Percentiles rank a stretch among this genome's conserved stretches.
These are phyloP conservation scores for Trichaptum fuscoviolaceum DNA, from an alignment of 768 basidiomycete species.

Conservation along the genomic window DNA sequence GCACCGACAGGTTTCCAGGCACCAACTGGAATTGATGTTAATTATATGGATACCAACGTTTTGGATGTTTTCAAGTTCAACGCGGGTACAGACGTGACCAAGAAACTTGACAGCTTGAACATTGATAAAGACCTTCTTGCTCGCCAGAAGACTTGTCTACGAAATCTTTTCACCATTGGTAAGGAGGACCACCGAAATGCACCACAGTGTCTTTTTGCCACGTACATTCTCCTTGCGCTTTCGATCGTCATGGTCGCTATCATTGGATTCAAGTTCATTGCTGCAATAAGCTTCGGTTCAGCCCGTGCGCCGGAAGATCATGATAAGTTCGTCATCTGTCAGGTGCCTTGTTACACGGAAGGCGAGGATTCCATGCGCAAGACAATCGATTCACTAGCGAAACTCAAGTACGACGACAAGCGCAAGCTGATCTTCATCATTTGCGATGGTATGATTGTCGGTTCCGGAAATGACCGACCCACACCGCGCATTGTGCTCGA, in stretches of 20 bases:
- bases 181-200: constrained; percentile 91
- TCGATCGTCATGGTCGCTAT: constrained; percentile 91
- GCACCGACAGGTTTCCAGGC: constrained; percentile 44
- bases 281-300: constrained; percentile 78
- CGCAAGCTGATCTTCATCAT: constrained; percentile 90
- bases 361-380: constrained; percentile 78
- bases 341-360: constrained; percentile 98
- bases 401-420: constrained; percentile 97
- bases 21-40: constrained; percentile 33
- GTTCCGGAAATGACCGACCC: constrained; percentile 92
- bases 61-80: constrained; percentile 71
- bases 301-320: constrained; percentile 86
- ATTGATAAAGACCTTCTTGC: constrained; percentile 57
- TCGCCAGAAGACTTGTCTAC: constrained; percentile 80
- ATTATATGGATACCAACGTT: constrained; percentile 72
- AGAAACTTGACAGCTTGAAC: constrained; percentile 54
- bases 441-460: constrained; percentile 98
- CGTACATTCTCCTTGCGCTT: constrained; percentile 84
- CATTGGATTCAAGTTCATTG: constrained; percentile 95
- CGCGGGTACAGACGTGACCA: constrained; percentile 79
- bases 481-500: constrained; percentile 96
- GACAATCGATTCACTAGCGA: constrained; percentile 92
- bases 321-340: constrained; percentile 96
- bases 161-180: constrained; percentile 90
- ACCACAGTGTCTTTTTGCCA: constrained; percentile 86